Percentiles rank a stretch among this genome's conserved stretches.
Evolutionary conservation across 768 basidiomycete species (phyloP).

Genomic region (Lyophyllum shimeji): DNA sequence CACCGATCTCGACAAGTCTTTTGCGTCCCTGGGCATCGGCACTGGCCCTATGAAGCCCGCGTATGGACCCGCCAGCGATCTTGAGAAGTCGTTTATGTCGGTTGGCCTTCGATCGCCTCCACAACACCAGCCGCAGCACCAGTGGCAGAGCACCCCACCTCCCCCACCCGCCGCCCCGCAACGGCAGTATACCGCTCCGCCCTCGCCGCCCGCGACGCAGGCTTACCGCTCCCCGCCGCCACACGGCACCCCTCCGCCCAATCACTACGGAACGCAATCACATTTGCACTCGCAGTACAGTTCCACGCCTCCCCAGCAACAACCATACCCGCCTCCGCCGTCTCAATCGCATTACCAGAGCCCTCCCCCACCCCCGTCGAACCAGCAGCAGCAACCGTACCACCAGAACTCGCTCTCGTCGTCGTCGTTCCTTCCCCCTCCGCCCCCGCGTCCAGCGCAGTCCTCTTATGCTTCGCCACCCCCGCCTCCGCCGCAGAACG

Average conservation of each 20-base stretch:
- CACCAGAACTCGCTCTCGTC: conserved; percentile 21
- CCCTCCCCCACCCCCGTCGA: conserved; percentile 20
- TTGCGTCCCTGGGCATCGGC: conserved; percentile 12
- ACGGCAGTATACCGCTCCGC: conserved; percentile 15
- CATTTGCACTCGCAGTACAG: conserved; percentile 14
- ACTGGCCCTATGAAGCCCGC: too few species aligned
- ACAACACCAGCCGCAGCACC: conserved; percentile 17
- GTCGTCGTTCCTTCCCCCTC: conserved; percentile 30
- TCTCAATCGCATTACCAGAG: conserved; percentile 14
- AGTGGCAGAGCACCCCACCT: conserved; percentile 19
- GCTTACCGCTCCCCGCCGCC: conserved; percentile 10
- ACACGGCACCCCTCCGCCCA: conserved; percentile 14
- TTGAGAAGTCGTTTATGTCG: too few species aligned
- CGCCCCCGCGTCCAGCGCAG: conserved; percentile 28
- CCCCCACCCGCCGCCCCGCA: conserved; percentile 20
- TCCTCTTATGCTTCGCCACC: conserved; percentile 21
- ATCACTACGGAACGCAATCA: conserved; percentile 10
- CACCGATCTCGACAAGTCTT: conserved; percentile 11
- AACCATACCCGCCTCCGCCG: conserved; percentile 14
- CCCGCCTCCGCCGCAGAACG: conserved; percentile 24
- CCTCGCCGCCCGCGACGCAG: conserved; percentile 16
- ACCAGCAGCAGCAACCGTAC: conserved; percentile 19
- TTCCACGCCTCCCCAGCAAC: conserved; percentile 13
- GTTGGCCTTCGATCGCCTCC: conserved; percentile 14
- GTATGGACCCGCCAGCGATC: too few species aligned